Base-by-base conservation (phyloP, 2,329 filamentous ascomycete species). In the Colletotrichum sp. region DNA sequence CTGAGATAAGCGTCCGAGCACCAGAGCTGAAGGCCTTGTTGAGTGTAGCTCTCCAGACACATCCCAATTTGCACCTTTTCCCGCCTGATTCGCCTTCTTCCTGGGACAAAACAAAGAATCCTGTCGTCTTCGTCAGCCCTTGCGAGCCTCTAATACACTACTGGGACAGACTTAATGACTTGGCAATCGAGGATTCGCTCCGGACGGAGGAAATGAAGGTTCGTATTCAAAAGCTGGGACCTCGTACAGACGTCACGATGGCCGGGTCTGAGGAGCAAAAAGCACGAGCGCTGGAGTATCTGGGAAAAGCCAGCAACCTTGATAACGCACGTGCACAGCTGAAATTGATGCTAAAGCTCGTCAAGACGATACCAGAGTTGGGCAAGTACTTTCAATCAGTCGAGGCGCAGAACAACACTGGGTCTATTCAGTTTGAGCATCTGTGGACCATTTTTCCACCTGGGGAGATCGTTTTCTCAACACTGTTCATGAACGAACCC, bases 371-470 rank as follows among this genome's bases (percentile, higher is more conserved):
- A 26, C 36, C 36, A 16, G 36, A 66, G 9, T 24, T 66, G 9
- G 28, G 36, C 12, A 52, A 49, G 21, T 52, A 66, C 9, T 66
- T 52, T 18, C 63, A 66, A 21, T 66, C 63, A 28, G 21, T 66
- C 16, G 63, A 66, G 30, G 21, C 12, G n/a, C 36, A 66, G 24
- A 49, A 44, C 36, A 66, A 49, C 36, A 28, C 34, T 10, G 9
- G 36, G 8, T 66, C 13, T 28, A 28, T 66, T 16, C 36, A 66
- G 0, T 91, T 88, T 69, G 84, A 87, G 12, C 86, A 91, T 65
- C 82, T 88, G 9, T 90, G 88, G 89, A 87, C 87, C 15, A 85
- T 91, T 21, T 89, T 90, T 79, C 84, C 86, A 60, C 89, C 89
- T 1, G 87, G 86, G 1, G 83, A 81, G 52, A 83, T 83, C 5